Evolutionary conservation across 2,329 filamentous ascomycete genomes (phyloP), one percentile per base, ranked within the genome.

Genomic region (Talaromyces sp.): DNA sequence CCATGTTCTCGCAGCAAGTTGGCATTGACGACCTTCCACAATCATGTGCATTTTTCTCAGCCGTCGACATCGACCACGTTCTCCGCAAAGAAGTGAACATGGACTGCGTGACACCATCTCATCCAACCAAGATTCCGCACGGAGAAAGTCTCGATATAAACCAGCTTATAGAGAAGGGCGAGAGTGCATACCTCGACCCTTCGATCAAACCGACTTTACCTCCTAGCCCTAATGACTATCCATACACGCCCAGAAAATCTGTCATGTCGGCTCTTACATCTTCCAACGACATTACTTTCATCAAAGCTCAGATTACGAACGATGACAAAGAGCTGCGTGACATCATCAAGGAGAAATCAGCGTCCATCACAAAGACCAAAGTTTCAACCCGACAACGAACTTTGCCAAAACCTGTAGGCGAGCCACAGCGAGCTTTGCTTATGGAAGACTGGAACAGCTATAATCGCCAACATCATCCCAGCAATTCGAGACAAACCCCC

Each of bases 81-180:
- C 83, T 99, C n/a, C 87, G 95, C 61, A 99, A 99, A 76, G 95
- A 99, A 78, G 96, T 99, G 3, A 90, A 99, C 76, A 96, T 99
- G 92, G 91, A 97, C 73, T 99, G 95, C 75, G 80, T 98, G 50
- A 99, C 95, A 0, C 95, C 95, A 0, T 95, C 90, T 50, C 91
- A 99, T 76, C 85, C 86, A 0, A 84, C 85, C 0, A 84, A 89
- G 35, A 98, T 99, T 49, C 85, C 91, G 0, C 90, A 88, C 1
- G 95, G 96, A 41, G 93, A 98, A 78, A 93, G 88, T 67, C 77
- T 99, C 9, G 93, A 97, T 74, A 97, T 99, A 63, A 74, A 78
- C 2, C 78, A 88, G n/a, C 84, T 99, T 0, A 85, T 99, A 2
- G 84, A 84, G 0, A 95, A 91, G 75, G 90, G 91, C 4, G 70